Base-by-base conservation (phyloP, 164 flowering plant species). In the Buxus sempervirens region DNA sequence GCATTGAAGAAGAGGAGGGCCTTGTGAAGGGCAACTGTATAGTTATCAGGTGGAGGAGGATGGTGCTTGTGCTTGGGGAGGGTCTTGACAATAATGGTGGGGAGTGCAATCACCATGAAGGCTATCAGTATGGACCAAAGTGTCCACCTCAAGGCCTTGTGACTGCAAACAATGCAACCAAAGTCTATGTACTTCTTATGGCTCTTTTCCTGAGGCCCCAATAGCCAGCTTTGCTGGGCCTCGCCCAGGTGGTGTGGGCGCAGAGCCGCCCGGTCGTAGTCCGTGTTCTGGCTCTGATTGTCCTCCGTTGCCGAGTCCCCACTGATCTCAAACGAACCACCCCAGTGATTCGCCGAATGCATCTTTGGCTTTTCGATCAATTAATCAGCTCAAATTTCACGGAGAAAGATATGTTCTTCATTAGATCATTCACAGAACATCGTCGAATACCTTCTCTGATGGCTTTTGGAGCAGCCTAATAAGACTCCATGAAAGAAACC, bases 1-100 rank as follows among this genome's bases (percentile, higher is more conserved):
- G 96, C 96, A 51, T 93, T 82, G 87, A 93, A 90, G 84, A 93
- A 93, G 45, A 80, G 79, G 60, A 93, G 91, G 10, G 93, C 90
- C 68, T 83, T 86, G 56, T 75, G 81, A 36, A 93, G 88, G n/a
- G 96, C 98, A 28, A 72, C 62, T n/a, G 91, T 74, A 83, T 90
- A 93, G 22, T 83, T 70, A 67, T 90, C 93, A 0, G 90, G 89
- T 3, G 85, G 80, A 23, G 87, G 77, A 26, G 85, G 74, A 0
- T 22, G 66, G 7, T 26, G 3, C 41, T 83, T 75, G 68, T 83
- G 86, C 70, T 80, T 73, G 5, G 98, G 98, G 70, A 86, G 2
- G 0, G 78, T 21, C 78, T 89, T 85, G 75, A 64, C 86, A 20
- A 89, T 78, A 66, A 89, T 76, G 66, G 71, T 85, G 21, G 93